Percentiles rank a stretch among this genome's conserved stretches.
Evolutionary conservation across 1,284 basidiomycete genomes (phyloP).

Genomic region (Vanrija sp.): DNA sequence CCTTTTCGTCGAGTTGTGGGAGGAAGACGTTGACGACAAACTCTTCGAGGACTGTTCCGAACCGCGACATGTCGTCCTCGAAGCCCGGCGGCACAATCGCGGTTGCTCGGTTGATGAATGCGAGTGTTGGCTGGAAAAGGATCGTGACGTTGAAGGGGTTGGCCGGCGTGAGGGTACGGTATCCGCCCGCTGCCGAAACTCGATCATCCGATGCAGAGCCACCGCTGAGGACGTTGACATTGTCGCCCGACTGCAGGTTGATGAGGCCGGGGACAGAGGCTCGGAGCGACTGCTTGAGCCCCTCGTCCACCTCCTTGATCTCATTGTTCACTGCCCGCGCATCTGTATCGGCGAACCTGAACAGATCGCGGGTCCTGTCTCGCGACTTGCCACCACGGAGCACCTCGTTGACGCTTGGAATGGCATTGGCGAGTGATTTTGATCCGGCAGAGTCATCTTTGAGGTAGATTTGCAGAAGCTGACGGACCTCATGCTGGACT

Average conservation of each 20-base stretch:
- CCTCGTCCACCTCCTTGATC: slow-evolving; percentile 75
- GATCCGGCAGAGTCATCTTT: slow-evolving; percentile 79
- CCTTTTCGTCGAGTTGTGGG: slow-evolving; percentile 92
- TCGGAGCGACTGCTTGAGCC: slow-evolving; percentile 75
- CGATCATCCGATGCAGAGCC: slow-evolving; percentile 59
- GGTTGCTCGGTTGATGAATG: slow-evolving; percentile 69
- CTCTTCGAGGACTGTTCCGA: slow-evolving; percentile 71
- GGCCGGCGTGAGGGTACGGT: slow-evolving; percentile 79
- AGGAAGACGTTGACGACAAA: slow-evolving; percentile 92
- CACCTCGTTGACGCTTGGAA: slow-evolving; percentile 90
- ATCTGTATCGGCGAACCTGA: slow-evolving; percentile 87
- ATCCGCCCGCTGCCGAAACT: slow-evolving; percentile 63
- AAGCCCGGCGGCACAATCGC: slow-evolving; percentile 68
- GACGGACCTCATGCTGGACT: slow-evolving; percentile 84
- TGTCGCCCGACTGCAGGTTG: slow-evolving; percentile 54
- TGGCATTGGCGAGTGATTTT: slow-evolving; percentile 72
- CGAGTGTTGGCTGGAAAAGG: slow-evolving; percentile 86
- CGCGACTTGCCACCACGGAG: slow-evolving; percentile 78
- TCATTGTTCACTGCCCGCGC: slow-evolving; percentile 63
- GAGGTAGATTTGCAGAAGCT: slow-evolving; percentile 84
- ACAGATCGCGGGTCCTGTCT: slow-evolving; percentile 62
- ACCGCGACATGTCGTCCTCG: slow-evolving; percentile 63
- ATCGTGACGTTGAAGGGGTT: slow-evolving; percentile 94
- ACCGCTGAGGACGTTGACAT: slow-evolving; percentile 51
- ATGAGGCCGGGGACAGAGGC: slow-evolving; percentile 93